phyloP scores from a whole-genome alignment of 805 yeast species.

The Starmerella floricola region DNA sequence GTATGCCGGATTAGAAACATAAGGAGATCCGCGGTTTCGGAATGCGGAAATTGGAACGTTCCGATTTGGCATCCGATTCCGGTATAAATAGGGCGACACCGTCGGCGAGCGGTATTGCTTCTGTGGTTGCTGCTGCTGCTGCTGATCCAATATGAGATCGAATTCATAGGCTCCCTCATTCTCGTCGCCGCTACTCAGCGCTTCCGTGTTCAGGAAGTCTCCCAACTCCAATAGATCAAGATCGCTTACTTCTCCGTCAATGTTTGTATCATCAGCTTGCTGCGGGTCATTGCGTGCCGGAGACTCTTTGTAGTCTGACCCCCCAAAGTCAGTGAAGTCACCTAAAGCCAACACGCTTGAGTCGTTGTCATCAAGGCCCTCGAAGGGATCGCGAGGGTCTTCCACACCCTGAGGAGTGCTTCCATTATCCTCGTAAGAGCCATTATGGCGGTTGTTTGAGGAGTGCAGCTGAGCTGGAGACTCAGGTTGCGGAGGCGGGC shows the following conservation, averaged over 20 bases:
- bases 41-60: constrained; percentile 77
- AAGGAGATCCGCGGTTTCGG: constrained; percentile 57
- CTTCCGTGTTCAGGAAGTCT: constrained; percentile 79
- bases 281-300: neutral
- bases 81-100: constrained; percentile 27
- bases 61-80: constrained; percentile 27
- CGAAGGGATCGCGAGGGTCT: constrained; percentile 24
- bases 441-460: neutral
- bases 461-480: neutral
- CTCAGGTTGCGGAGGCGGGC: constrained; percentile 33
- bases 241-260: constrained; percentile 35
- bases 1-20: constrained; percentile 15
- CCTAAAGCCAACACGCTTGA: constrained; percentile 1
- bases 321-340: constrained; percentile 13
- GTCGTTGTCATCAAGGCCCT: constrained; percentile 20
- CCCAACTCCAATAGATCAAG: constrained; percentile 41
- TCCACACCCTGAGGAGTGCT: constrained; percentile 3
- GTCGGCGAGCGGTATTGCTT: constrained; percentile 10
- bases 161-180: constrained; percentile 35
- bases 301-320: neutral
- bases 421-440: neutral
- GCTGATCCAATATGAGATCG: constrained; percentile 18
- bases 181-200: constrained; percentile 50
- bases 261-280: constrained; percentile 10
- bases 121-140: neutral